Base-by-base conservation (phyloP, 768 basidiomycete genomes). In the Boletus insuetus region DNA sequence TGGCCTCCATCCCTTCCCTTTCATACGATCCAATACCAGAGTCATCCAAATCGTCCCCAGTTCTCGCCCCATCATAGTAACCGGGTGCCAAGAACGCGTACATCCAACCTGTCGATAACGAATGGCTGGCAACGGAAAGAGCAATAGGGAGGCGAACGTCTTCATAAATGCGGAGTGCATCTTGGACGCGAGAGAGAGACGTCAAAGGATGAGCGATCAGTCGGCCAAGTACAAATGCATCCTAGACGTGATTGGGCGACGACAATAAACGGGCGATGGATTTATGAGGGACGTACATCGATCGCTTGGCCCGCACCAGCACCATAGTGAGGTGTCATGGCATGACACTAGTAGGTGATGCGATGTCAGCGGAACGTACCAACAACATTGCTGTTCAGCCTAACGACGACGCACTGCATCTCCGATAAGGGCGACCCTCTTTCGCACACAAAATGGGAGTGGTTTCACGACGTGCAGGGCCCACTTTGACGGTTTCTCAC, bases 371-470 rank as follows among this genome's bases (percentile, higher is more conserved):
- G 24, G 24, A 24, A 6, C 24, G 3, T 22, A 22, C 22, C 22
- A 2, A 22, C 22, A 22, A 22, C 22, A 24, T 24, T 6, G 24
- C 24, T 34, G 13, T 34, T 34, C 32, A 3, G 2, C 12, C n/a
- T 7, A 4, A 49, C 13, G 13, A 39, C 11, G 22, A 57, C 72
- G 43, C 50, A 79, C 78, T 16, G 82, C 75, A 60, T 84, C 83
- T 8, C 82, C 82, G 4, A 79, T 64, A 11, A 85, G 69, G 5
- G 75, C 75, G 0, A 82, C 75, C 7, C 71, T 66, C 10, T 73
- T 73, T 17, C 61, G 66, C 3, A 74, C 73, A 44, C 71, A 80
- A 5, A 69, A 71, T 0, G 74, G 71, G 9, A 83, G 64, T 10
- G 72, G 71, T 14, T 71, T 71, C 26, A 83, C 61, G 32, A 69